phyloP scores from a whole-genome alignment of 441 rosid species.

The Corymbia citriodora region DNA sequence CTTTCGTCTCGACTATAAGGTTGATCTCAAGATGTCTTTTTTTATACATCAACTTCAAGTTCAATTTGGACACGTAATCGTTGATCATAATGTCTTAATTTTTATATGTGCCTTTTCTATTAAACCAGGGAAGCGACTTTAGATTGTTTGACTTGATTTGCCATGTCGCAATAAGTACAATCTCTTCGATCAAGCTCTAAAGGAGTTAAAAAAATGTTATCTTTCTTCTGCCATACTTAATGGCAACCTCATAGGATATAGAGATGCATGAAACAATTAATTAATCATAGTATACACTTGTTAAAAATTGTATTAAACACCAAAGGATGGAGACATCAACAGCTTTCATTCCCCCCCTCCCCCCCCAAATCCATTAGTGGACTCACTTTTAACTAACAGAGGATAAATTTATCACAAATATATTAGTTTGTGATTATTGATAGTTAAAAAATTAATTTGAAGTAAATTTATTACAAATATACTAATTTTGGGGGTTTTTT shows the following conservation, averaged over 20 bases:
- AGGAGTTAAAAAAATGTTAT: background rate
- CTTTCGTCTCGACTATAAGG: background rate
- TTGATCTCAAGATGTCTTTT: background rate
- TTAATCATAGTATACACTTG: background rate
- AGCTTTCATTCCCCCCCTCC: background rate
- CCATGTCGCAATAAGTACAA: background rate
- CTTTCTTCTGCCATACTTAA: background rate
- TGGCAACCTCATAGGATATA: background rate
- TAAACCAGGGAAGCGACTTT: background rate
- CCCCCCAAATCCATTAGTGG: background rate
- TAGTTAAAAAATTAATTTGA: too few relatives aligned
- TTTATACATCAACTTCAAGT: background rate
- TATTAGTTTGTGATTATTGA: background rate
- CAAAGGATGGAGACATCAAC: background rate
- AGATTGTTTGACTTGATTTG: background rate
- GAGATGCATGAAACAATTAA: background rate
- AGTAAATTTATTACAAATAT: too few relatives aligned
- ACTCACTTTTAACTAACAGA: background rate
- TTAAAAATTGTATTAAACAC: background rate
- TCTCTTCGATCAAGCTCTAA: background rate
- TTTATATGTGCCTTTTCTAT: background rate
- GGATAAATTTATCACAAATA: too few relatives aligned
- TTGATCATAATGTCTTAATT: background rate
- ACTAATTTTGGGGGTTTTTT: too few relatives aligned
- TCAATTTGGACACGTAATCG: background rate